Evolutionary conservation across 169 alveolate species (phyloP).

Genomic region (Eimeria tenella): DNA sequence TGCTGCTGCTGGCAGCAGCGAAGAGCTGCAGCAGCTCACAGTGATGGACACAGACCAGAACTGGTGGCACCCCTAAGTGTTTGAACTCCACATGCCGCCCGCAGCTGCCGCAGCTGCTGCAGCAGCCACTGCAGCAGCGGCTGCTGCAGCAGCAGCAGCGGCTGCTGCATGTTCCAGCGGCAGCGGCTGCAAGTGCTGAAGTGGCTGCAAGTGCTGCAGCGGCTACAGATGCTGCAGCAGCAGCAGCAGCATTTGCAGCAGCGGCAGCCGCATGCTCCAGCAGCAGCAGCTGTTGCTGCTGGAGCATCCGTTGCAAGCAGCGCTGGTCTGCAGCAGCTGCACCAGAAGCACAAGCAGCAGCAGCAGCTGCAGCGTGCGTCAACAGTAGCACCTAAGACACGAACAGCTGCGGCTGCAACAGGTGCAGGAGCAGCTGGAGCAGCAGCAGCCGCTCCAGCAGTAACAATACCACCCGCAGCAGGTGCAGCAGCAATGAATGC

Average conservation of each 20-base stretch:
- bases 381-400: too few species aligned
- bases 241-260: not conserved
- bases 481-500: too few species aligned
- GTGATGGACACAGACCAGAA: not conserved
- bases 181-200: not conserved
- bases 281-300: not conserved
- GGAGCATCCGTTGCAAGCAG: too few species aligned
- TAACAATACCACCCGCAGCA: too few species aligned
- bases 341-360: not conserved
- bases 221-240: not conserved
- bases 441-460: not conserved
- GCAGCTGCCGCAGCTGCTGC: not conserved
- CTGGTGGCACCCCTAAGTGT: not conserved
- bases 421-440: not conserved
- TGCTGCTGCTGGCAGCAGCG: not conserved
- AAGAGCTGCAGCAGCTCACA: not conserved
- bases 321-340: not conserved
- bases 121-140: slow-evolving; percentile 23
- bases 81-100: not conserved
- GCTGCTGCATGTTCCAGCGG: not conserved
- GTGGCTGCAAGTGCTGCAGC: not conserved
- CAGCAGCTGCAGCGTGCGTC: too few species aligned
- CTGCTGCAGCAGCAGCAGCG: slow-evolving; percentile 5
- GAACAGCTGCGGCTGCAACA: not conserved
- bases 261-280: slow-evolving; percentile 10